Evolutionary conservation across 305 asterid genomes (phyloP).

Genomic region (Fraxinus dipetala): DNA sequence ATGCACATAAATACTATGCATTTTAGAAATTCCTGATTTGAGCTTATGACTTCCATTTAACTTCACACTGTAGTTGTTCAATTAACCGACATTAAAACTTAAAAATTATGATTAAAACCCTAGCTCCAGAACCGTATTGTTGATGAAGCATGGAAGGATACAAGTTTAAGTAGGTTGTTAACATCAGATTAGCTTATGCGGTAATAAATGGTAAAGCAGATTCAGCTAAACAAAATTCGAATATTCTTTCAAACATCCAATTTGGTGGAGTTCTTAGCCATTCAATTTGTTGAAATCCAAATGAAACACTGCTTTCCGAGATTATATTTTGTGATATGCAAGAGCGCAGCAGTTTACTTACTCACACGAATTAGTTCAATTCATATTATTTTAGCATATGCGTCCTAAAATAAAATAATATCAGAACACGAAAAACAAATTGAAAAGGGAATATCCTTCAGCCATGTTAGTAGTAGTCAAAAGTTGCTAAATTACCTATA

Average conservation of each 20-base stretch:
- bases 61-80: neutral
- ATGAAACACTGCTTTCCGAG: neutral
- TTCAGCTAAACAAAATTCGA: neutral
- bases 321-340: neutral
- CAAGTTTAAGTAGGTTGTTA: neutral
- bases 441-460: neutral
- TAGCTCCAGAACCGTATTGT: neutral
- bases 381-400: neutral
- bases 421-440: neutral
- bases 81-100: neutral
- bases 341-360: neutral
- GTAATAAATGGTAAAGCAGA: neutral
- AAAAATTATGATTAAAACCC: neutral
- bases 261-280: neutral
- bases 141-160: neutral
- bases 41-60: neutral
- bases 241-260: neutral
- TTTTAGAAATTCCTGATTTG: neutral
- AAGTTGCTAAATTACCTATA: conserved; percentile 58
- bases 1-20: neutral
- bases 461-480: conserved; percentile 3
- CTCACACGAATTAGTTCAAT: neutral
- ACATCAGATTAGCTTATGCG: neutral
- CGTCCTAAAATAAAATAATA: neutral
- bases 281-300: neutral